These are phyloP conservation scores for Gynostemma pentaphyllum DNA, from an alignment of 306 rosid genomes.

Conservation along the genomic window DNA sequence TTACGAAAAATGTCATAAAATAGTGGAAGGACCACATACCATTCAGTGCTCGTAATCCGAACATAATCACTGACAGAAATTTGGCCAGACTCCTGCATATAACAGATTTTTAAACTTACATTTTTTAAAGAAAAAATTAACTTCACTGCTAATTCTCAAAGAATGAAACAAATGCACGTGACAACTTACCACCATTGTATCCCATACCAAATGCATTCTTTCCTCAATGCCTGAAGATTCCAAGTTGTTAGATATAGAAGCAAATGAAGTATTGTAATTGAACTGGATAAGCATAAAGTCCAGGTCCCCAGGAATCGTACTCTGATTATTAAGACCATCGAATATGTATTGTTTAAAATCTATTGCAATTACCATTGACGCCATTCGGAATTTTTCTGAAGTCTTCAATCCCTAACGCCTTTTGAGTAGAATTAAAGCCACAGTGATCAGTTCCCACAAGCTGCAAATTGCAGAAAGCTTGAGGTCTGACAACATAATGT, in stretches of 20 bases:
- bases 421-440: conserved; percentile 73
- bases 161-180: conserved; percentile 10
- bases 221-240: conserved; percentile 70
- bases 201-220: conserved; percentile 93
- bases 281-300: conserved; percentile 1
- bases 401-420: conserved; percentile 76
- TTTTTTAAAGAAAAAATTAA: conserved; percentile 13
- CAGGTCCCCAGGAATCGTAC: not conserved
- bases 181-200: conserved; percentile 90
- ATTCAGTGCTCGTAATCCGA: conserved; percentile 72
- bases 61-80: conserved; percentile 75
- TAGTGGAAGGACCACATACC: conserved; percentile 28
- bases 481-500: not conserved
- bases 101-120: not conserved
- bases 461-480: conserved; percentile 40
- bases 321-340: not conserved
- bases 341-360: not conserved
- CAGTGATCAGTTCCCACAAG: conserved; percentile 94
- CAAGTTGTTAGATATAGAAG: conserved; percentile 14
- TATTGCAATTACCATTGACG: conserved; percentile 61
- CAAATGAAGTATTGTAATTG: conserved; percentile 7
- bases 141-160: conserved; percentile 7
- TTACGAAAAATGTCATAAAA: not conserved
- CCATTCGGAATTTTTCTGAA: conserved; percentile 92
- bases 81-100: conserved; percentile 81